A percentile compares a stretch with the other conserved stretches of the same genome.
Conservation (phyloP, 2,329 filamentous ascomycete species). For the Fusarium denticulatum region DNA sequence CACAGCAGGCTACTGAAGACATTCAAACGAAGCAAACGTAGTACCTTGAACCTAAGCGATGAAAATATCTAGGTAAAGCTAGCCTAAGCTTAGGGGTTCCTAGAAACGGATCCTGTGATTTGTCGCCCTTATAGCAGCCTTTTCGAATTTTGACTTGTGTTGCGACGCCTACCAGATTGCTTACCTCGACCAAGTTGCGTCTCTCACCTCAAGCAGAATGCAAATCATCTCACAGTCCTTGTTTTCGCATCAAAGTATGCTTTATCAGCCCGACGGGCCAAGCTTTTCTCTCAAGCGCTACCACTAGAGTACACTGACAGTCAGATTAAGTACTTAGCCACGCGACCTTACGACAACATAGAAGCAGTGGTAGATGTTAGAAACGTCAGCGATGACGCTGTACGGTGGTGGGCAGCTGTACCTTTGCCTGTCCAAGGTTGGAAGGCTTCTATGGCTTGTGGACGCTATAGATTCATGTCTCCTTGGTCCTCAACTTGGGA, state of each 20-base stretch:
- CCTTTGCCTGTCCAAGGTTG: neutral
- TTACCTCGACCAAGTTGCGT: neutral
- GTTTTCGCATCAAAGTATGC: constrained; percentile 29
- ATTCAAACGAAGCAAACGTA: accelerated
- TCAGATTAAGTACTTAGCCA: neutral
- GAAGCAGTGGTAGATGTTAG: neutral
- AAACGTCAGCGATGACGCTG: neutral
- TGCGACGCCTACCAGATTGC: neutral
- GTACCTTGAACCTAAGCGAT: constrained; percentile 9
- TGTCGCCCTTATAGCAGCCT: neutral
- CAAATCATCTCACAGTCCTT: constrained; percentile 5
- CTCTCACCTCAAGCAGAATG: neutral
- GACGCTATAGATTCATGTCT: neutral
- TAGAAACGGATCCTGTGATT: neutral
- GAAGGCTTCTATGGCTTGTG: neutral
- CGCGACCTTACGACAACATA: neutral
- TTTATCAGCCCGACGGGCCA: constrained; percentile 25
- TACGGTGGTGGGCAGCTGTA: neutral
- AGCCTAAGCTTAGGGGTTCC: neutral
- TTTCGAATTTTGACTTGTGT: neutral
- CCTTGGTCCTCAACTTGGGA: neutral
- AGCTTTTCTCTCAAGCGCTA: constrained; percentile 1
- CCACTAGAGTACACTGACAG: neutral
- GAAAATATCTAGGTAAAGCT: no score
- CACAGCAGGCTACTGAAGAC: no score